These are phyloP conservation scores for Gossypium lobatum DNA, from an alignment of 441 rosid species.

Conservation along the genomic window DNA sequence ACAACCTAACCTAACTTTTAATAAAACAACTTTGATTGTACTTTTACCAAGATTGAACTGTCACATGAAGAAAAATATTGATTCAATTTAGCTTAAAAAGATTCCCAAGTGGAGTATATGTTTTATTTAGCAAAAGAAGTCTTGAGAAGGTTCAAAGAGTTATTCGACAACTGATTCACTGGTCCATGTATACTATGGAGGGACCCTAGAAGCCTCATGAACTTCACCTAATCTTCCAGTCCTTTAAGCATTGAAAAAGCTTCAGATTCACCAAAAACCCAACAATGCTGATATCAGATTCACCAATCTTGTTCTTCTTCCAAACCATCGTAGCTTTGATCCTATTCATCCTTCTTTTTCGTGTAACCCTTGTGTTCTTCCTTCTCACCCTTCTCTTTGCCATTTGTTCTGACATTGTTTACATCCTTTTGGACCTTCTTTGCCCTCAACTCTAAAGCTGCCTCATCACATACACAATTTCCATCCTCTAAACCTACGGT, in stretches of 20 bases:
- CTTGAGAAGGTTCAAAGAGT: neutral
- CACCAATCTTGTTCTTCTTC: constrained; percentile 21
- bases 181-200: too few relatives aligned
- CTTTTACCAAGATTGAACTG: too few relatives aligned
- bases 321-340: constrained; percentile 17
- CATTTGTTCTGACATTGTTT: constrained; percentile 25
- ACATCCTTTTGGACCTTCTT: constrained; percentile 17
- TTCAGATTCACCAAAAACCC: neutral
- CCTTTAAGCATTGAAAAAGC: neutral
- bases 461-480: neutral
- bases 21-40: fast-evolving
- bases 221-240: neutral
- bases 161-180: neutral
- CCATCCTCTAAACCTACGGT: neutral
- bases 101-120: too few relatives aligned
- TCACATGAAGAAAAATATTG: too few relatives aligned
- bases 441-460: neutral
- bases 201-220: neutral
- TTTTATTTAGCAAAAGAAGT: too few relatives aligned
- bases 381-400: constrained; percentile 23
- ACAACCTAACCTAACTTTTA: too few relatives aligned
- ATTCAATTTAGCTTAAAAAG: too few relatives aligned
- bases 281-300: constrained; percentile 11
- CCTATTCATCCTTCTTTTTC: constrained; percentile 20
- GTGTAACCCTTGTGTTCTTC: constrained; percentile 19